Conservation (phyloP, 2,329 filamentous ascomycete genomes). For the Rhynchosporium secalis region DNA sequence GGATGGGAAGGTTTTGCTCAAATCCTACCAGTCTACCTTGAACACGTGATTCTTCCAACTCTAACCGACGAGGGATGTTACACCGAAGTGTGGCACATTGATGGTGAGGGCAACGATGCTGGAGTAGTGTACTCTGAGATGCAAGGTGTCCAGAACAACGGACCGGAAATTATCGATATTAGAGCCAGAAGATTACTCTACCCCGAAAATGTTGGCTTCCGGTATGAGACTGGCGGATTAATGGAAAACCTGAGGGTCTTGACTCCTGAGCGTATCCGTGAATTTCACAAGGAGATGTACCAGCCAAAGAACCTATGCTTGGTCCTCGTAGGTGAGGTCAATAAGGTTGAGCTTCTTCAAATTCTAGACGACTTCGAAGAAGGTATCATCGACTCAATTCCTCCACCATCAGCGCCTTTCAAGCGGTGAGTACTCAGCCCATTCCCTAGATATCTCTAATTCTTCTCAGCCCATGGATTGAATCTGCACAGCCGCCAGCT, state of each 20-base stretch:
- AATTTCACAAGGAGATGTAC: conserved; percentile 96
- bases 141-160: conserved; percentile 89
- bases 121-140: conserved; percentile 98
- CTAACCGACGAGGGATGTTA: conserved; percentile 90
- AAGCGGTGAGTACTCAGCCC: conserved; percentile 45
- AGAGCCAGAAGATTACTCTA: conserved; percentile 79
- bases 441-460: conserved; percentile 18
- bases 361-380: conserved; percentile 88
- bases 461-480: conserved; percentile 73
- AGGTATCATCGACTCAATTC: conserved; percentile 80
- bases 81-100: conserved; percentile 94
- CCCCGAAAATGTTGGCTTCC: conserved; percentile 85
- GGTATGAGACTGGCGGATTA: conserved; percentile 98
- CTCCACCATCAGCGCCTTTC: conserved; percentile 72
- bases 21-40: conserved; percentile 90
- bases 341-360: conserved; percentile 75
- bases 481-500: conserved; percentile 75
- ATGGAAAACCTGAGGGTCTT: conserved; percentile 86
- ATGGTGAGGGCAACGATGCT: conserved; percentile 90
- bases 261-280: conserved; percentile 86
- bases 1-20: conserved; percentile 97
- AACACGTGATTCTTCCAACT: conserved; percentile 88
- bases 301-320: conserved; percentile 94
- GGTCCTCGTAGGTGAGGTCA: conserved; percentile 86
- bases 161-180: conserved; percentile 84